Conservation (phyloP, 192 early-diverging fungal species). For the Coemansia sp. region DNA sequence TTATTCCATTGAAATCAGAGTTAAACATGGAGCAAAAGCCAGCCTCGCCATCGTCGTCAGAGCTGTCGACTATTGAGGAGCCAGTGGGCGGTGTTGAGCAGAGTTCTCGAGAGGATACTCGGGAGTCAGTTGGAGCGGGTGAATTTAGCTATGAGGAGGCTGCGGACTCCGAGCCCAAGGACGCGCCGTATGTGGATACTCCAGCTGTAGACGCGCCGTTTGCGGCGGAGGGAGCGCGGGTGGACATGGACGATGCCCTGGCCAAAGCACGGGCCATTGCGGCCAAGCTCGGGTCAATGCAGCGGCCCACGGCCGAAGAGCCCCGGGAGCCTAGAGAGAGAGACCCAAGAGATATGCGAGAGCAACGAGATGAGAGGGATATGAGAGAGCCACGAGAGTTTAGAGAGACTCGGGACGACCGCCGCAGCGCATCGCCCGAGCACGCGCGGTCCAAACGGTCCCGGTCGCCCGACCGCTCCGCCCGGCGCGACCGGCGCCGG, state of each 20-base stretch:
- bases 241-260: constrained; percentile 67
- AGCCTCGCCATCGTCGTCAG: background rate
- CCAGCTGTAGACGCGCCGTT: background rate
- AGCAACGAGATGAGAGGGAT: too few species aligned
- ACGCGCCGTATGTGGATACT: too few species aligned
- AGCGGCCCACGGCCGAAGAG: constrained; percentile 18
- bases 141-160: background rate
- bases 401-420: background rate
- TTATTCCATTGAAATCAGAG: background rate
- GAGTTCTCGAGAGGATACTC: background rate
- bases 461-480: background rate
- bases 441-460: constrained; percentile 1
- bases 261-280: constrained; percentile 79
- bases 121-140: background rate
- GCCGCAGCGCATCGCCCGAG: constrained; percentile 46
- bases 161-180: background rate
- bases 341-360: too few species aligned
- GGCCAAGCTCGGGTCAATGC: constrained; percentile 58
- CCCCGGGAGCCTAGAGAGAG: too few species aligned
- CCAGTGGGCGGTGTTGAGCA: background rate
- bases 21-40: background rate
- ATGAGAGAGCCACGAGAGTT: too few species aligned
- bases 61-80: background rate
- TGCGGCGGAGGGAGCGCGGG: constrained; percentile 7
- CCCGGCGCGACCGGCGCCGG: constrained; percentile 20